Conservation (phyloP, 345 rosid genomes). For the Populus ilicifolia region DNA sequence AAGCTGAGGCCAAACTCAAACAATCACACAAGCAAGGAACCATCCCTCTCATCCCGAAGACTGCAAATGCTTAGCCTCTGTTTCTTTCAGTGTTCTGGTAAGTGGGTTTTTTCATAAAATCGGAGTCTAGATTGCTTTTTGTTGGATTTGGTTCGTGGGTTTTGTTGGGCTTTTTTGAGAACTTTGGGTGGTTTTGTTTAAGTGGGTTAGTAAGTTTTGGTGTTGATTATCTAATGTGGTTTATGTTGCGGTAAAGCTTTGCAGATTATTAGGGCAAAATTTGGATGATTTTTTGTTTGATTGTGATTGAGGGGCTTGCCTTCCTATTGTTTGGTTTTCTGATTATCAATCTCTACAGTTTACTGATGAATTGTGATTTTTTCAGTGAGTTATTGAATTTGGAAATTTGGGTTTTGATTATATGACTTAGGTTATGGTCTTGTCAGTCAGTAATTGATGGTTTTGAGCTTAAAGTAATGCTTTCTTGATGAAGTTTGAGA, state of each 20-base stretch:
- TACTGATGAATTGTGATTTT: background rate
- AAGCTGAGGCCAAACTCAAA: conserved; percentile 61
- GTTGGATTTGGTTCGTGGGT: background rate
- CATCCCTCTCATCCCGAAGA: conserved; percentile 74
- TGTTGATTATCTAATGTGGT: background rate
- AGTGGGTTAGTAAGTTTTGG: background rate
- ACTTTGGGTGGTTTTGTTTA: background rate
- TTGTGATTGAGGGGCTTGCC: background rate
- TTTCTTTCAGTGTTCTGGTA: background rate
- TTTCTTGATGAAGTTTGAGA: background rate
- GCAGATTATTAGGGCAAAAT: background rate
- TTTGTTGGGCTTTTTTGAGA: background rate
- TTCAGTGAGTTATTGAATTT: background rate
- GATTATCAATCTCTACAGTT: background rate
- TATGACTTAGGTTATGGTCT: background rate
- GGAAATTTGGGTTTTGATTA: background rate
- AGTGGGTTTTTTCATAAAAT: background rate
- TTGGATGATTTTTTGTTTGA: background rate
- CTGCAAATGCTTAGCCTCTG: conserved; percentile 63
- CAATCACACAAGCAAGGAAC: conserved; percentile 38
- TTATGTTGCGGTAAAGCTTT: background rate
- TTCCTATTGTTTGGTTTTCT: background rate
- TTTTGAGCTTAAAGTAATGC: background rate
- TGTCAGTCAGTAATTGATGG: background rate
- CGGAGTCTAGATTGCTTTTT: background rate